phyloP scores from a whole-genome alignment of 108 stramenopile species.

The Cyclotella kingstonii region DNA sequence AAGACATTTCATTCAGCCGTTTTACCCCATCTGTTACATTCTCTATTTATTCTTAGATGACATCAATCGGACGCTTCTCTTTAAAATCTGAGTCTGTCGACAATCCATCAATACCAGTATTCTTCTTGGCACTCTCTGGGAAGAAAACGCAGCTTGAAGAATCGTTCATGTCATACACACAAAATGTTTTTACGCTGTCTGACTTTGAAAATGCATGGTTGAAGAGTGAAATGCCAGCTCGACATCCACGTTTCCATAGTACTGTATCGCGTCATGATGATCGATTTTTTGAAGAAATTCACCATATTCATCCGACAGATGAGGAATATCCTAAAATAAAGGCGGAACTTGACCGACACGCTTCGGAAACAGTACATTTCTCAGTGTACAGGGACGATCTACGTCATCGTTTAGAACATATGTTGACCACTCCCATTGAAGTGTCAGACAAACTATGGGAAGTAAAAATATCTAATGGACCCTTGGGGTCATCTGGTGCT shows the following conservation, averaged over 20 bases:
- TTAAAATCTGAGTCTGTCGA: conserved; percentile 56
- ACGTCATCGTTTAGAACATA: conserved; percentile 55
- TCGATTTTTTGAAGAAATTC: conserved; percentile 46
- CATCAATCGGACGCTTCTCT: conserved; percentile 80
- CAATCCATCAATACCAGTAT: conserved; percentile 71
- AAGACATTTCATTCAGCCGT: too few relatives aligned
- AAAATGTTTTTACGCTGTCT: conserved; percentile 39
- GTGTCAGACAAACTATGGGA: conserved; percentile 56
- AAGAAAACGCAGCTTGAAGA: conserved; percentile 13
- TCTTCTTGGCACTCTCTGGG: conserved; percentile 69
- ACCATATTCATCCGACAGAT: conserved; percentile 17
- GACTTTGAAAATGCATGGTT: conserved; percentile 64
- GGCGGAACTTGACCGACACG: conserved; percentile 48
- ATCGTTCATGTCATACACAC: not conserved
- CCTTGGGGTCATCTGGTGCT: conserved; percentile 57
- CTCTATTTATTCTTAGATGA: conserved; percentile 61
- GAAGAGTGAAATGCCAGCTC: conserved; percentile 43
- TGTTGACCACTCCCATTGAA: conserved; percentile 58
- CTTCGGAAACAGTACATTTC: conserved; percentile 56
- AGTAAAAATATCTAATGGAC: conserved; percentile 49
- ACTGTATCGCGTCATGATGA: conserved; percentile 30
- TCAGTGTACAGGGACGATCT: conserved; percentile 62
- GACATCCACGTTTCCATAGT: conserved; percentile 68
- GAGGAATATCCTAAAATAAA: conserved; percentile 23
- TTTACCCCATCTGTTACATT: not conserved